Percentiles rank a stretch among this genome's conserved stretches.
These are phyloP conservation scores for Colletotrichum somersetense DNA, from an alignment of 2,329 filamentous ascomycete genomes.

Conservation along the genomic window DNA sequence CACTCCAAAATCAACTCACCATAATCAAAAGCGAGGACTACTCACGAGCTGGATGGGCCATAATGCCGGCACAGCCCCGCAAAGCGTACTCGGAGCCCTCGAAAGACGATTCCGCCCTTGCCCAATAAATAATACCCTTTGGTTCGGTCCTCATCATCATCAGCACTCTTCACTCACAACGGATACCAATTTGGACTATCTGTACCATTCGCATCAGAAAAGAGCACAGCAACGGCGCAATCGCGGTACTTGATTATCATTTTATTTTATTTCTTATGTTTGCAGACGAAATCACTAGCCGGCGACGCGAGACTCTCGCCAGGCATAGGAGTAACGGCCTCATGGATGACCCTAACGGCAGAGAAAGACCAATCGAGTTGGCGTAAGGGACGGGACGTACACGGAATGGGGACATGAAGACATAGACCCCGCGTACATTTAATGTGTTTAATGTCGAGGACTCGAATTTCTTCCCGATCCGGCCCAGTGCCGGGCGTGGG, in stretches of 20 bases:
- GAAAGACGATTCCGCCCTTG: neutral
- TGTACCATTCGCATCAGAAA: constrained; percentile 43
- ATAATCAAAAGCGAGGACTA: neutral
- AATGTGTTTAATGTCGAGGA: constrained; percentile 40
- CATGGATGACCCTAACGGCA: constrained; percentile 33
- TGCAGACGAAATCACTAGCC: constrained; percentile 37
- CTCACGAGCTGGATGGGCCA: constrained; percentile 8
- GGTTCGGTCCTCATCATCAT: constrained; percentile 34
- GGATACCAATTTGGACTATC: constrained; percentile 41
- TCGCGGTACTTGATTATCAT: constrained; percentile 26
- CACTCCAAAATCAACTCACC: neutral
- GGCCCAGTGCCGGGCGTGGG: neutral
- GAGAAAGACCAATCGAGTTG: constrained; percentile 33
- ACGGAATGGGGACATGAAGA: constrained; percentile 26
- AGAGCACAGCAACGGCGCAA: constrained; percentile 44
- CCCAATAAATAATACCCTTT: constrained; percentile 4
- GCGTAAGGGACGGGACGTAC: constrained; percentile 11
- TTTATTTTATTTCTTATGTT: neutral
- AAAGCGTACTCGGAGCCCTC: constrained; percentile 3
- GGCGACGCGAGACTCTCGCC: constrained; percentile 22
- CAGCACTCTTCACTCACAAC: constrained; percentile 38
- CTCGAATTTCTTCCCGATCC: neutral
- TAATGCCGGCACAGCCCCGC: neutral
- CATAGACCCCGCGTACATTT: constrained; percentile 39
- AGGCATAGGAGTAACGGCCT: constrained; percentile 37